Evolutionary conservation across 2,329 filamentous ascomycete genomes (phyloP).

Genomic region (Xylariaceae sp.): DNA sequence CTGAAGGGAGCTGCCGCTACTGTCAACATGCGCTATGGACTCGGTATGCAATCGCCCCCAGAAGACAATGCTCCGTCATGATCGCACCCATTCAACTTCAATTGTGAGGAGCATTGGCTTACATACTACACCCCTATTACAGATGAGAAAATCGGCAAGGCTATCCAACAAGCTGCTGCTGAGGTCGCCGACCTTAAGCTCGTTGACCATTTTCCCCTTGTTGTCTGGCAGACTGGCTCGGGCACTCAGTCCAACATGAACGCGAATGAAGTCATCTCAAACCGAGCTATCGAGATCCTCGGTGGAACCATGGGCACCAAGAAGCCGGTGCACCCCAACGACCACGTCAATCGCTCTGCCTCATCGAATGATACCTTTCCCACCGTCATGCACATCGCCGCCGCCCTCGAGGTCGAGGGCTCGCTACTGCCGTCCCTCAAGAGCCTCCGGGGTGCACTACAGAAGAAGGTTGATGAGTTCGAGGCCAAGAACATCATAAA

Average conservation of each 20-base stretch:
- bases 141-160: slow-evolving; percentile 88
- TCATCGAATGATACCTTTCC: slow-evolving; percentile 99
- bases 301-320: slow-evolving; percentile 93
- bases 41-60: slow-evolving; percentile 59
- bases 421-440: slow-evolving; percentile 80
- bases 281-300: slow-evolving; percentile 96
- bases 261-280: slow-evolving; percentile 99
- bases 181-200: slow-evolving; percentile 95
- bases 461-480: slow-evolving; percentile 88
- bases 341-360: slow-evolving; percentile 99
- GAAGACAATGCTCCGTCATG: slow-evolving; percentile 15
- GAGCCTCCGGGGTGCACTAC: slow-evolving; percentile 80
- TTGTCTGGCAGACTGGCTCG: slow-evolving; percentile 98
- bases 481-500: slow-evolving; percentile 90
- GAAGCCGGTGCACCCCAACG: slow-evolving; percentile 98
- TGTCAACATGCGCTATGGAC: slow-evolving; percentile 93
- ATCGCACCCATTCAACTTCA: slow-evolving; percentile 1
- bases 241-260: slow-evolving; percentile 99
- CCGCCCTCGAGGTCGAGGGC: slow-evolving; percentile 88
- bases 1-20: slow-evolving; percentile 95
- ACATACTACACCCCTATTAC: slow-evolving; percentile 31
- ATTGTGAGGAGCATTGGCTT: slow-evolving; percentile 19
- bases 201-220: slow-evolving; percentile 94
- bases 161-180: slow-evolving; percentile 90
- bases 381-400: slow-evolving; percentile 99